These are phyloP conservation scores for Aspergillus chevalieri DNA, from an alignment of 2,329 filamentous ascomycete species.

Conservation along the genomic window DNA sequence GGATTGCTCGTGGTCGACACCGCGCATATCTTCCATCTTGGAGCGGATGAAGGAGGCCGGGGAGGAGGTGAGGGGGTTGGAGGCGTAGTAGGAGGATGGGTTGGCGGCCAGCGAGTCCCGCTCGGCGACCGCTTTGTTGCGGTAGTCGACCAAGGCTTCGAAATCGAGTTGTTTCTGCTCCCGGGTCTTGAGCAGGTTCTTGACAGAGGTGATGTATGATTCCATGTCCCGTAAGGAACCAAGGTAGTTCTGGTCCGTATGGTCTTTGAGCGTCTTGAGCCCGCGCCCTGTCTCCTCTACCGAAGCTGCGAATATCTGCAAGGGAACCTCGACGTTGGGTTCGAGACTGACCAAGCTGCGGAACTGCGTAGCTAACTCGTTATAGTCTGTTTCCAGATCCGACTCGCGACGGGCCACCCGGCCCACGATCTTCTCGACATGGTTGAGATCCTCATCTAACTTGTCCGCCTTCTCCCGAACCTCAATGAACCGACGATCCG, in stretches of 20 bases:
- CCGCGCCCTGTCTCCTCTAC: constrained; percentile 77
- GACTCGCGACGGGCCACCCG: constrained; percentile 80
- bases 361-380: constrained; percentile 87
- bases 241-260: constrained; percentile 93
- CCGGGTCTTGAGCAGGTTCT: constrained; percentile 80
- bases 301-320: constrained; percentile 80
- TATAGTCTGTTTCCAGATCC: constrained; percentile 81
- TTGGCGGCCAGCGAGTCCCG: constrained; percentile 71
- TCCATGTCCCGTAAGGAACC: constrained; percentile 92
- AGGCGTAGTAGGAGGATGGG: constrained; percentile 53
- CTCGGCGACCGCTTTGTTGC: constrained; percentile 82
- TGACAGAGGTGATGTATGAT: constrained; percentile 81
- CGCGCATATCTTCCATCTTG: constrained; percentile 94
- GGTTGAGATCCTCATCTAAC: constrained; percentile 83
- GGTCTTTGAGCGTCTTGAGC: constrained; percentile 73
- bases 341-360: constrained; percentile 87
- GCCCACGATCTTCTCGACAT: constrained; percentile 93
- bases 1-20: constrained; percentile 90
- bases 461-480: constrained; percentile 84
- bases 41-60: constrained; percentile 81
- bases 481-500: constrained; percentile 89
- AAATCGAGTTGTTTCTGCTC: constrained; percentile 98
- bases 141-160: constrained; percentile 91
- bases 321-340: constrained; percentile 71
- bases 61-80: constrained; percentile 51